Evolutionary conservation across 768 basidiomycete species (phyloP), one percentile per base, ranked within the genome.

Genomic region (Lepiota venenata): DNA sequence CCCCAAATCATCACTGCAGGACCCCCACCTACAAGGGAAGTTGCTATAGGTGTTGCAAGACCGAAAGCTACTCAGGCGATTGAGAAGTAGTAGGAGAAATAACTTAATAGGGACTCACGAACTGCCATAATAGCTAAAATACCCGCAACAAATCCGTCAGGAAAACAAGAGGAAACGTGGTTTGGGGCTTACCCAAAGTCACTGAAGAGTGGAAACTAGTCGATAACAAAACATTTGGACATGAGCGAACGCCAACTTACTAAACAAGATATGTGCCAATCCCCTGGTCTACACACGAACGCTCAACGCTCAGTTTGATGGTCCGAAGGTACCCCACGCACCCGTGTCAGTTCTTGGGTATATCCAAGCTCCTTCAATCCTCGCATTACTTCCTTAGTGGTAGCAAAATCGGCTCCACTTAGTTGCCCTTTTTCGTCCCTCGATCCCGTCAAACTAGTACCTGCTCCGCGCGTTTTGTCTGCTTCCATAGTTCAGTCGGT

Each of bases 1-100:
- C 80, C 81, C 82, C 81, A 83, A 18, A 83, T 63, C n/a, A 83
- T 80, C 0, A 77, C 77, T 0, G 69, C 80, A 2, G 82, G 80
- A 2, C 82, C 81, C 35, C 83, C 82, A 15, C 72, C 80, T 2
- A 76, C 67, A 5, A 84, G 69, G 11, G 78, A 78, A 0, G 83
- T 84, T 1, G 77, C 77, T 43, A 84, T 74, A 14, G 83, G 83
- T 1, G 80, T 75, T 4, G 76, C 68, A n/a, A 84, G 72, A 15
- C 77, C 80, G 55, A 74, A 84, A 6, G 82, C 82, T 84, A 50
- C 2, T 18, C 10, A 42, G 43, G 7, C 11, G 7, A 4, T 35
- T 52, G 42, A 43, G 29, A 35, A n/a, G 16, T 10, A 7, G n/a
- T 22, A 14, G 15, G 11, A 21, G 9, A 25, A 10, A 27, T n/a